Conservation (phyloP, 1,139 yeast genomes). For the Zygosaccharomyces pseudobailii region DNA sequence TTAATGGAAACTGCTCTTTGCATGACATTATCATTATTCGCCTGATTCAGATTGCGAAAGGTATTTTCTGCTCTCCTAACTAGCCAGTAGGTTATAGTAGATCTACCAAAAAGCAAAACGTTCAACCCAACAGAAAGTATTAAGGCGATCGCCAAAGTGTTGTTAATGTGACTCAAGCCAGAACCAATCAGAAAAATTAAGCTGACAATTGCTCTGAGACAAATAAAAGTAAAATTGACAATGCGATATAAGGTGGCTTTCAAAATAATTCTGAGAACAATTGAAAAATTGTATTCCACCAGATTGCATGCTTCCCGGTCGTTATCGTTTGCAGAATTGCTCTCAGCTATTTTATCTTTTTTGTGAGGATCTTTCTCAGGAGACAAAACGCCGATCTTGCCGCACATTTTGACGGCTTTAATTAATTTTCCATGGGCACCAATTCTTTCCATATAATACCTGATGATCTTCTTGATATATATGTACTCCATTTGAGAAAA, state of each 20-base stretch:
- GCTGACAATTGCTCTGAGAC: conserved; percentile 21
- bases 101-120: conserved; percentile 47
- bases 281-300: conserved; percentile 21
- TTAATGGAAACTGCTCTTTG: conserved; percentile 59
- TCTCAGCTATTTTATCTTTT: background rate
- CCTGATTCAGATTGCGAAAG: conserved; percentile 39
- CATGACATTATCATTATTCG: conserved; percentile 44
- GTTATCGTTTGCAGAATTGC: background rate
- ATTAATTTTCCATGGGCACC: conserved; percentile 61
- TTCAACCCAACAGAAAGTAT: conserved; percentile 40
- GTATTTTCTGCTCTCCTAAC: conserved; percentile 49
- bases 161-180: conserved; percentile 24
- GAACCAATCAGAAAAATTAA: conserved; percentile 19
- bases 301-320: background rate
- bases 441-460: conserved; percentile 34
- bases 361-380: background rate
- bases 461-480: conserved; percentile 24
- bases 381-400: conserved; percentile 34
- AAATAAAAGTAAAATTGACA: conserved; percentile 21
- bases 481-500: conserved; percentile 23
- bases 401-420: conserved; percentile 63
- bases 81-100: conserved; percentile 63
- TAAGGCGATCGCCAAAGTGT: conserved; percentile 18
- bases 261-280: conserved; percentile 27
- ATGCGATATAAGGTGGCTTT: conserved; percentile 25